Base-by-base conservation (phyloP, 495 filamentous ascomycete species). In the Neurospora sp. region DNA sequence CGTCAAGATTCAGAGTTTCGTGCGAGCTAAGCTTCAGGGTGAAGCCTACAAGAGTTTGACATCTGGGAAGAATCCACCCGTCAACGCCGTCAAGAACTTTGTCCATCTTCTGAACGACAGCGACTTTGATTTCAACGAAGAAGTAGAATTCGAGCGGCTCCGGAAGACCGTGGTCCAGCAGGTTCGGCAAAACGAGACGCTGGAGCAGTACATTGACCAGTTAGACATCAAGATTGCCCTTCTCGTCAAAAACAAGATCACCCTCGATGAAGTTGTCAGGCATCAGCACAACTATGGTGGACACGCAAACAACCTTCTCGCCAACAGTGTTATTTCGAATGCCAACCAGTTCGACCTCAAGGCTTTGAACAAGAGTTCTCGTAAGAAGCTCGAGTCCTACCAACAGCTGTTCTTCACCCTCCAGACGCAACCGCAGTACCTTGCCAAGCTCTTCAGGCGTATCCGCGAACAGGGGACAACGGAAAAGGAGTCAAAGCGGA, bases 241-340 rank as follows among this genome's bases (percentile, higher is more conserved):
- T 6, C 87, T 99, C 18, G 96, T 98, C 74, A 98, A 98, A 85
- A 98, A 98, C 83, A 99, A 98, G 83, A 99, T 99, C 79, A 98
- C 96, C 0, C 87, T 98, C 1, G 96, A 99, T 79, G 96, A 99
- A 85, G 94, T 99, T 61, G 92, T 98, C 65, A 95, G 92, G 78
- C 96, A 98, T 79, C 96, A 98, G 81, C 95, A 91, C 83, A 96
- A 96, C 79, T 97, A 96, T 77, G 96, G 96, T 71, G 96, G 96
- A 2, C 92, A 96, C 76, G 91, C 94, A 68, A 93, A 93, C 73
- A 94, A 88, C 75, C 85, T 98, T 14, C 85, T 98, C 42, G 91
- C 91, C 70, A 97, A 96, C 80, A 93, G 88, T 14, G 89, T 94
- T 65, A 95, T 97, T 45, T 89, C 92, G 10, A 97, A 93, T 31